Base-by-base conservation (phyloP, 371 early-diverging fungal genomes). In the Mucor circinelloides region DNA sequence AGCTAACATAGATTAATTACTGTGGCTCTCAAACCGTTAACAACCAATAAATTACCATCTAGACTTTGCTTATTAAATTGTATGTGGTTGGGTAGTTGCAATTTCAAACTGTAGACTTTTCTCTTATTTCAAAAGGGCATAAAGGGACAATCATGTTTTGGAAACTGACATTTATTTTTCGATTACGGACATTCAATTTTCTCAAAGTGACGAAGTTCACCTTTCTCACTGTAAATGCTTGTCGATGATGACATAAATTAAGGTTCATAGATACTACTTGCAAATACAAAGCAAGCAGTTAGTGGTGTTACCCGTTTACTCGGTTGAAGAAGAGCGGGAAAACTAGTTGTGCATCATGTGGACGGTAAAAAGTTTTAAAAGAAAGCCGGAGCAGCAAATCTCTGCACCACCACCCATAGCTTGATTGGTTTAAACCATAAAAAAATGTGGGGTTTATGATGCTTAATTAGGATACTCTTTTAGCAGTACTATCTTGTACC, bases 361-460 rank as follows among this genome's bases (percentile, higher is more conserved):
- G 42, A 44, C 63, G 67, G 71, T 44, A 66, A 67, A 71, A 67
- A 66, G 63, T 63, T 71, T 67, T 40, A 27, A 19, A 54, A 30
- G 34, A 42, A 31, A 54, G 60, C 28, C n/a, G 42, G 25, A 36
- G 28, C 10, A 56, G 28, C 42, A 42, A 42, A 42, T 6, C 38
- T 38, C 38, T 12, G 6, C 15, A 10, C 38, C 38, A 38, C 10
- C 42, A 2, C 2, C 5, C 17, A 17, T n/a, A 15, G 42, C 42
- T 42, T 71, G 72, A 71, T 71, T 71, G 72, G 72, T 71, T 59
- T 71, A 48, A 42, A 54, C 25, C 25, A 42, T 42, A 42, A 46
- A 58, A 63, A 71, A 71, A 71, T 71, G 72, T 71, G 72, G 72
- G 72, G 72, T 71, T 71, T 60, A 40, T 54, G 13, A 17, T 46